Evolutionary conservation across 2,329 filamentous ascomycete species (phyloP).

Genomic region (Arthroderma sp.): DNA sequence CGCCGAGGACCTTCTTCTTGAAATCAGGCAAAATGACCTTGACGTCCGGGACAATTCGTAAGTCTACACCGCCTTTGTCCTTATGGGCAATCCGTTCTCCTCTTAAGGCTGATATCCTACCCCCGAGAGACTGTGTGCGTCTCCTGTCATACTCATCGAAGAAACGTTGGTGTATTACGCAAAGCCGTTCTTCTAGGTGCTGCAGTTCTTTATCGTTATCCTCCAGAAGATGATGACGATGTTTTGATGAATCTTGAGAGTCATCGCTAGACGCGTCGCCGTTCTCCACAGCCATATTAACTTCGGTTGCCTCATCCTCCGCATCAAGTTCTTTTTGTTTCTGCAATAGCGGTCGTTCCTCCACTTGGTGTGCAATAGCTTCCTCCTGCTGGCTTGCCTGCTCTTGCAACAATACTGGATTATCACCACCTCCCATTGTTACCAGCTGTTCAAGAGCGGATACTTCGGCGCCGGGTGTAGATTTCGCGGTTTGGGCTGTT

Average conservation of each 20-base stretch:
- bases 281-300: slow-evolving; percentile 30
- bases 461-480: slow-evolving; percentile 21
- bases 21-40: slow-evolving; percentile 71
- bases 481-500: slow-evolving; percentile 12
- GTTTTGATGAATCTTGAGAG: slow-evolving; percentile 26
- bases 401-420: slow-evolving; percentile 53
- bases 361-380: slow-evolving; percentile 74
- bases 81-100: slow-evolving; percentile 31
- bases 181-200: slow-evolving; percentile 62
- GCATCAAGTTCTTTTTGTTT: slow-evolving; percentile 86
- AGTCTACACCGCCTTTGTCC: slow-evolving; percentile 32
- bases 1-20: slow-evolving; percentile 62
- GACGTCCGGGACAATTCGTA: slow-evolving; percentile 65
- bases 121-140: slow-evolving; percentile 32
- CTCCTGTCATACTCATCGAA: slow-evolving; percentile 66
- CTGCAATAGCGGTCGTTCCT: slow-evolving; percentile 76
- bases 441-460: slow-evolving; percentile 61
- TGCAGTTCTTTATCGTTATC: slow-evolving; percentile 78
- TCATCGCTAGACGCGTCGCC: slow-evolving; percentile 30
- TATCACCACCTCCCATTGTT: slow-evolving; percentile 59
- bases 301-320: slow-evolving; percentile 55
- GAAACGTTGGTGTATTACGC: slow-evolving; percentile 62
- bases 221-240: slow-evolving; percentile 63
- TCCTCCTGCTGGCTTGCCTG: slow-evolving; percentile 81
- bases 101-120: slow-evolving; percentile 36